These are phyloP conservation scores for Polymyxa betae DNA, from an alignment of 208 protist species.

Conservation along the genomic window DNA sequence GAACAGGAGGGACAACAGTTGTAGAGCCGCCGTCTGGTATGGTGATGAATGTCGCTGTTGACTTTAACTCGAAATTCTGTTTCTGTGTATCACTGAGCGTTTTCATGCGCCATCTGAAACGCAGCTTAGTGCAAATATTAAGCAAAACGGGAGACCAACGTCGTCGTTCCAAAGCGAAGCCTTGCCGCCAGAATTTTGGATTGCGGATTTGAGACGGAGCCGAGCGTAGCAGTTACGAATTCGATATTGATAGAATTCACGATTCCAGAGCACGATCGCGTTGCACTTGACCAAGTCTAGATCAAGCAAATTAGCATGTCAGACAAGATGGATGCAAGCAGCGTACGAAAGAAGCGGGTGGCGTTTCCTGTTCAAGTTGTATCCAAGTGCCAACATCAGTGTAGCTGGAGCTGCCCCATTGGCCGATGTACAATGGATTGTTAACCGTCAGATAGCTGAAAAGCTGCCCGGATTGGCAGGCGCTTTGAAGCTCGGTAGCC, in stretches of 20 bases:
- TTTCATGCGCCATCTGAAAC: conserved; percentile 31
- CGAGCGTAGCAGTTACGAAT: not conserved
- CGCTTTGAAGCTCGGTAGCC: not conserved
- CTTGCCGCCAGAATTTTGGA: not conserved
- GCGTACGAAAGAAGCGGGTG: not conserved
- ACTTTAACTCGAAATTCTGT: not conserved
- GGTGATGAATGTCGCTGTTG: not conserved
- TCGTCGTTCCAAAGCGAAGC: not conserved
- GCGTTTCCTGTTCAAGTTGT: not conserved
- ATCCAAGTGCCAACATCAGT: not conserved
- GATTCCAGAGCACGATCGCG: not conserved
- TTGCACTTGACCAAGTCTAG: not conserved
- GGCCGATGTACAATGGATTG: conserved; percentile 9
- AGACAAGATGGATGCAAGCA: not conserved
- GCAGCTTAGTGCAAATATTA: not conserved
- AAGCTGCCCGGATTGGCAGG: not conserved
- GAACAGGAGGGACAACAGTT: not conserved
- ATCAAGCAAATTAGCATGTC: not conserved
- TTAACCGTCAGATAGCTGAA: not conserved
- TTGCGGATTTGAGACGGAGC: not conserved
- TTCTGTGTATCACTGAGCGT: not conserved
- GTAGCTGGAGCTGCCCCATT: conserved; percentile 25
- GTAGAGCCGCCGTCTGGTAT: not conserved
- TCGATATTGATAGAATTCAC: not conserved
- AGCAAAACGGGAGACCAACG: not conserved